phyloP scores from a whole-genome alignment of 345 rosid species.

The Draba incana region DNA sequence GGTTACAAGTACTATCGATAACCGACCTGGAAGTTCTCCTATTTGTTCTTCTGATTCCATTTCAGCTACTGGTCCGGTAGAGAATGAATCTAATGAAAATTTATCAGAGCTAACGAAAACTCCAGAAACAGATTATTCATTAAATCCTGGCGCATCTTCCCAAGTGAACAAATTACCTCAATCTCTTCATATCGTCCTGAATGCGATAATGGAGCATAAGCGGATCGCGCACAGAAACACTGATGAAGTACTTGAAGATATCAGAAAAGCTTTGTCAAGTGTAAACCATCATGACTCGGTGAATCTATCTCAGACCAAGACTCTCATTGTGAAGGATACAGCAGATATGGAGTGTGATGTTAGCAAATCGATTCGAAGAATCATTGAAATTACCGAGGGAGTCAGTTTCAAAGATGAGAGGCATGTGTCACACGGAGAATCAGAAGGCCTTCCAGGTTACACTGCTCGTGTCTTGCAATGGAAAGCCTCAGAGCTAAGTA shows the following conservation, averaged over 20 bases:
- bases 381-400: slow-evolving; percentile 72
- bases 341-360: slow-evolving; percentile 47
- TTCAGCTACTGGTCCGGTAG: slow-evolving; percentile 42
- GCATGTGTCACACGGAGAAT: slow-evolving; percentile 42
- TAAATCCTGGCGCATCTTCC: slow-evolving; percentile 34
- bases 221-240: slow-evolving; percentile 46
- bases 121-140: slow-evolving; percentile 36
- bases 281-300: slow-evolving; percentile 32
- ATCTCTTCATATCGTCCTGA: slow-evolving; percentile 58
- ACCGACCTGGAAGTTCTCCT: slow-evolving; percentile 47
- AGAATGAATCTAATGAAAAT: slow-evolving; percentile 42
- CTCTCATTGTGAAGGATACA: slow-evolving; percentile 32
- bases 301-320: slow-evolving; percentile 31
- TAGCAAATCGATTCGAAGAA: slow-evolving; percentile 58
- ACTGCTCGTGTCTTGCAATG: slow-evolving; percentile 80
- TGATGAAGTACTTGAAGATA: slow-evolving; percentile 60
- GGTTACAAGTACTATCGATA: slow-evolving; percentile 49
- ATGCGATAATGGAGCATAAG: slow-evolving; percentile 53
- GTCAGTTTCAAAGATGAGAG: slow-evolving; percentile 56
- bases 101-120: slow-evolving; percentile 45
- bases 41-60: slow-evolving; percentile 39
- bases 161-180: slow-evolving; percentile 36
- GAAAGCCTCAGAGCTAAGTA: slow-evolving; percentile 74
- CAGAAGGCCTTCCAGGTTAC: slow-evolving; percentile 66
- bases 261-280: slow-evolving; percentile 54